Conservation (phyloP, 139 green algal species). For the Zygnema cylindricum region DNA sequence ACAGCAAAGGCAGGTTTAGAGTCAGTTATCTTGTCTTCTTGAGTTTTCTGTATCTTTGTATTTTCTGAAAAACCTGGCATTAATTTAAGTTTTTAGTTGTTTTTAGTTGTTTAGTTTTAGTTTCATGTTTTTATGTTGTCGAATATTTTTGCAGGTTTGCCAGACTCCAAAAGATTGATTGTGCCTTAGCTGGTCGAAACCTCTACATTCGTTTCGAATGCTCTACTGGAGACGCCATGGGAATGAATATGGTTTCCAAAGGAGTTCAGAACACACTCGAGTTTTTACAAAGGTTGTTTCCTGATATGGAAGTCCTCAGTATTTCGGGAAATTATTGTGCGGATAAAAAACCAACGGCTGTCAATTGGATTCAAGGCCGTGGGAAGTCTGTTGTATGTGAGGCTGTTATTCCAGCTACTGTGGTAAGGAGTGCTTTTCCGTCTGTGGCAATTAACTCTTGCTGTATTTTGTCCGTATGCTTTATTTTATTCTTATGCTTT, state of each 20-base stretch:
- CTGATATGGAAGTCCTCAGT: conserved; percentile 55
- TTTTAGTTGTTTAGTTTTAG: too few species aligned
- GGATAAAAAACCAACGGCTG: conserved; percentile 61
- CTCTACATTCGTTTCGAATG: conserved; percentile 47
- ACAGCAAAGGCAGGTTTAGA: too few species aligned
- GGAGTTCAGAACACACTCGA: conserved; percentile 42
- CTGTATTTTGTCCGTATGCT: too few species aligned
- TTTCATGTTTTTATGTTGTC: not conserved
- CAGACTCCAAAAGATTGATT: conserved; percentile 26
- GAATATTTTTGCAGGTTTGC: conserved; percentile 44
- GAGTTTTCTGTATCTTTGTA: too few species aligned
- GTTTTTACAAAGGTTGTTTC: conserved; percentile 30
- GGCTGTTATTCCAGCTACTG: conserved; percentile 33
- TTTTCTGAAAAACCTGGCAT: too few species aligned
- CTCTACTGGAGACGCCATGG: conserved; percentile 60
- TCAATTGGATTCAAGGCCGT: conserved; percentile 63
- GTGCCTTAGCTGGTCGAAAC: conserved; percentile 49
- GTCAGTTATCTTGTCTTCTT: too few species aligned
- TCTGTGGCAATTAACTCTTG: too few species aligned
- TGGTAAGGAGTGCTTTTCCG: too few species aligned
- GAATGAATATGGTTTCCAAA: conserved; percentile 66
- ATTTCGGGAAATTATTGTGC: conserved; percentile 62
- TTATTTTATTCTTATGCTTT: too few species aligned
- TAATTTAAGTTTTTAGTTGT: too few species aligned
- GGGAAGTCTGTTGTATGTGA: conserved; percentile 63